Evolutionary conservation across 768 basidiomycete species (phyloP).

Genomic region (Macrolepiota albuminosa): DNA sequence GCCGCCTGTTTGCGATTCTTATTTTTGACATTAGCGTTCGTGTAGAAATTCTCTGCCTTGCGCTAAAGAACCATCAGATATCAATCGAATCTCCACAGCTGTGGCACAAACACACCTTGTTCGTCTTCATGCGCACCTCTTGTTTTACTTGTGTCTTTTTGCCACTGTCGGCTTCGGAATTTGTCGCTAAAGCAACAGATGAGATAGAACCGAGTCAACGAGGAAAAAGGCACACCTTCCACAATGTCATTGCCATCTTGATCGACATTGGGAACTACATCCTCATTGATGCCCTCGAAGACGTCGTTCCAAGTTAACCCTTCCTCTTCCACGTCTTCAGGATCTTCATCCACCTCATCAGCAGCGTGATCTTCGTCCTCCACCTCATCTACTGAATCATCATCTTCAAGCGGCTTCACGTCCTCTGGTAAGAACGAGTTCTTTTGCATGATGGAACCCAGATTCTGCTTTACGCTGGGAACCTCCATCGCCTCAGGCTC

Average conservation of each 20-base stretch:
- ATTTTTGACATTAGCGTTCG: constrained; percentile 81
- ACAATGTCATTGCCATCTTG: constrained; percentile 23
- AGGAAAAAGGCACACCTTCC: constrained; percentile 22
- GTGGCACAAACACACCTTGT: constrained; percentile 53
- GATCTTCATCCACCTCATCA: constrained; percentile 35
- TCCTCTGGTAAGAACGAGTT: constrained; percentile 85
- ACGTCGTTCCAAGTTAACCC: constrained; percentile 86
- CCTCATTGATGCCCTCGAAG: constrained; percentile 53
- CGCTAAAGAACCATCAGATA: constrained; percentile 41
- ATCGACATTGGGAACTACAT: constrained; percentile 20
- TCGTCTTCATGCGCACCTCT: constrained; percentile 86
- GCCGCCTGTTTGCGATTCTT: constrained; percentile 68
- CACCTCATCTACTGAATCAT: constrained; percentile 39
- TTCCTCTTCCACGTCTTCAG: constrained; percentile 38
- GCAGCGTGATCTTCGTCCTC: constrained; percentile 30
- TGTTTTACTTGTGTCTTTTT: constrained; percentile 31
- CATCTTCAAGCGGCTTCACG: constrained; percentile 59
- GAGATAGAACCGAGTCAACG: constrained; percentile 7
- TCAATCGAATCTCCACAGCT: constrained; percentile 2
- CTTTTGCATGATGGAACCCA: constrained; percentile 85
- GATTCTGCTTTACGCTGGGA: constrained; percentile 77
- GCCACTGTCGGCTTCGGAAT: constrained; percentile 11
- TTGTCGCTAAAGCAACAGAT: constrained; percentile 7
- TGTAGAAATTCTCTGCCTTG: constrained; percentile 89
- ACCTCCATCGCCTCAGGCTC: constrained; percentile 33